phyloP scores from a whole-genome alignment of 73 alveolate genomes.

The Paramecium pentaurelia region DNA sequence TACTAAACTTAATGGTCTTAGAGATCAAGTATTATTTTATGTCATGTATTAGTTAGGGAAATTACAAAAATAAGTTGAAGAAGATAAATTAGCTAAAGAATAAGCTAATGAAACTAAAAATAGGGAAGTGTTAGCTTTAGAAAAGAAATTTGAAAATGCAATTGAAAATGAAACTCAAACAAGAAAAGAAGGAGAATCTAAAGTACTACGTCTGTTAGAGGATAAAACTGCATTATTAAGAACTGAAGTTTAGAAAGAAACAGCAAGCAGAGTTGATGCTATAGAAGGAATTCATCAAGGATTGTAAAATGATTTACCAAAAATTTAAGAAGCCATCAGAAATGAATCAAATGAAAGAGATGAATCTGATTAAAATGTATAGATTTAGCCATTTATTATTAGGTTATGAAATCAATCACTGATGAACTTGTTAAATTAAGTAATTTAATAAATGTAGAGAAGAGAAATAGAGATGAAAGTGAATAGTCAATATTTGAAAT shows the following conservation, averaged over 20 bases:
- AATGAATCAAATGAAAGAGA: conserved; percentile 76
- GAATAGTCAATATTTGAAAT: conserved; percentile 90
- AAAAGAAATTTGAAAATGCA: conserved; percentile 57
- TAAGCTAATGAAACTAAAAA: conserved; percentile 61
- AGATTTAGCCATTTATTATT: background rate
- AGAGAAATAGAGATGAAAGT: conserved; percentile 87
- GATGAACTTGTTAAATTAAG: conserved; percentile 75
- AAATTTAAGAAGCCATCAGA: conserved; percentile 79
- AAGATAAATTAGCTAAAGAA: conserved; percentile 68
- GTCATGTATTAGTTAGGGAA: conserved; percentile 24
- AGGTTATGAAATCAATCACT: conserved; percentile 71
- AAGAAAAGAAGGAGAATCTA: conserved; percentile 68
- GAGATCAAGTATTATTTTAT: conserved; percentile 48
- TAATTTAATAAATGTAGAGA: conserved; percentile 70
- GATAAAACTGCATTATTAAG: conserved; percentile 58
- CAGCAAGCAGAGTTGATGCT: conserved; percentile 50
- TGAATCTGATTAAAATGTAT: conserved; percentile 70
- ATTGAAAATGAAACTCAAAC: conserved; percentile 62
- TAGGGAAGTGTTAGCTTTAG: conserved; percentile 62
- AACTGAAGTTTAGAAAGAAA: conserved; percentile 55
- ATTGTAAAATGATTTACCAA: conserved; percentile 78
- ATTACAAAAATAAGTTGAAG: conserved; percentile 64
- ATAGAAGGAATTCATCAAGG: conserved; percentile 58
- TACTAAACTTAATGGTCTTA: conserved; percentile 47
- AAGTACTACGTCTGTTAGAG: conserved; percentile 54